phyloP scores from a whole-genome alignment of 169 alveolate species.

The Eimeria brunetti region DNA sequence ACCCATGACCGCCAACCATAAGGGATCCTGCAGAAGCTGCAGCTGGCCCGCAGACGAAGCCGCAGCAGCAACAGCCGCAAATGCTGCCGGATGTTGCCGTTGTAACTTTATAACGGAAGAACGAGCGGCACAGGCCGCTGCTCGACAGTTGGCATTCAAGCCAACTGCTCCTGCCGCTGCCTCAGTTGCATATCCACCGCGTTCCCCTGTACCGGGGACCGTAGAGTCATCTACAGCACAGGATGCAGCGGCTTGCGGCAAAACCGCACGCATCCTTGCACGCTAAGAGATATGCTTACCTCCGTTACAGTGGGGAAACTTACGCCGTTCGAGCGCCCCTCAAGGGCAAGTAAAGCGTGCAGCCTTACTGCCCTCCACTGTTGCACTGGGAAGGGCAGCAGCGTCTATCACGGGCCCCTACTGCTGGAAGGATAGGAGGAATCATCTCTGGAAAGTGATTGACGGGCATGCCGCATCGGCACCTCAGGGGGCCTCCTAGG shows the following conservation, averaged over 20 bases:
- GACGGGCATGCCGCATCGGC: not conserved
- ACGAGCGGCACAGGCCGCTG: not conserved
- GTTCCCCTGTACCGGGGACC: not conserved
- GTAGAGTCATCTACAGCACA: not conserved
- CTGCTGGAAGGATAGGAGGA: not conserved
- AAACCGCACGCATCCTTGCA: not conserved
- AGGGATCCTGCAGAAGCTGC: conserved; percentile 43
- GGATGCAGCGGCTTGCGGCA: not conserved
- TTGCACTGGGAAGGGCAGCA: not conserved
- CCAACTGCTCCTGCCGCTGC: not conserved
- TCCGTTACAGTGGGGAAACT: not conserved
- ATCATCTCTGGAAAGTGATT: not conserved
- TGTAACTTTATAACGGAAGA: not conserved
- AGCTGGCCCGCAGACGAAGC: not conserved
- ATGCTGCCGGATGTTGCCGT: conserved; percentile 25
- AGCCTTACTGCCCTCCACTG: not conserved
- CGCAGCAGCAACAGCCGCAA: conserved; percentile 17
- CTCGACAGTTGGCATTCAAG: not conserved
- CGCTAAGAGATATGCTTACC: not conserved
- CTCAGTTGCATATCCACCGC: not conserved
- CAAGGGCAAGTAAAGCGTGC: not conserved
- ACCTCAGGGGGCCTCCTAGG: not conserved
- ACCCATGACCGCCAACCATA: conserved; percentile 28
- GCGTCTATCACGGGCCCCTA: not conserved
- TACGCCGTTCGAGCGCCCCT: not conserved